Percentiles rank a stretch among this genome's conserved stretches.
Evolutionary conservation across 305 asterid genomes (phyloP).

Genomic region (Ajuga reptans): DNA sequence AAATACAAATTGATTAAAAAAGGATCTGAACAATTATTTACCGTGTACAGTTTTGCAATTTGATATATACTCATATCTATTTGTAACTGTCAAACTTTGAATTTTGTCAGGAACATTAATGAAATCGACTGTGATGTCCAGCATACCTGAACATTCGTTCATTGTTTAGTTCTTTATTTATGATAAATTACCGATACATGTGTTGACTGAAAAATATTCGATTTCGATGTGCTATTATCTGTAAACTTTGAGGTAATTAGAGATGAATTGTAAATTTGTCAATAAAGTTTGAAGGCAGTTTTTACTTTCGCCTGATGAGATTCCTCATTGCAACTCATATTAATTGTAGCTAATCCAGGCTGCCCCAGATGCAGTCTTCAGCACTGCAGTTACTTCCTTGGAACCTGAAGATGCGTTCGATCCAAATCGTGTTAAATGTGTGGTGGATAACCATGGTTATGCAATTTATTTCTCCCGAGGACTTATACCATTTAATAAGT

Average conservation of each 20-base stretch:
- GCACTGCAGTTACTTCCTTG: conserved; percentile 84
- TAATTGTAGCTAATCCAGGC: conserved; percentile 38
- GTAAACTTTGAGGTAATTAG: background rate
- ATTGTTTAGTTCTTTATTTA: background rate
- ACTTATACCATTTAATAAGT: conserved; percentile 82
- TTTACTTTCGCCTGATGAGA: background rate
- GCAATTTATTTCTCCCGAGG: conserved; percentile 88
- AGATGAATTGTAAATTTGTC: background rate
- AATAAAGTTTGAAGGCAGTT: background rate
- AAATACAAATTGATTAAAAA: background rate
- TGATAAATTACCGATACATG: background rate
- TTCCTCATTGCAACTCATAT: background rate
- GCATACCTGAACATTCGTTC: background rate
- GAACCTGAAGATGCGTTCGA: conserved; percentile 83
- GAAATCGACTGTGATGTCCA: background rate
- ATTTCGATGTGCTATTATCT: too few relatives aligned
- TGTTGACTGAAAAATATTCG: background rate
- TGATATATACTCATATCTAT: background rate
- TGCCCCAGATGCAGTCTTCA: conserved; percentile 93
- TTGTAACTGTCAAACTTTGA: background rate
- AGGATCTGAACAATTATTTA: background rate
- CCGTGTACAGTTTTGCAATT: too few relatives aligned
- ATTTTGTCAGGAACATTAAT: background rate
- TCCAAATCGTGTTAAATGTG: conserved; percentile 87
- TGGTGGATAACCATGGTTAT: conserved; percentile 70